Percentiles rank a stretch among this genome's conserved stretches.
These are phyloP conservation scores for Hypoxylon fuscum DNA, from an alignment of 495 filamentous ascomycete genomes.

Conservation along the genomic window DNA sequence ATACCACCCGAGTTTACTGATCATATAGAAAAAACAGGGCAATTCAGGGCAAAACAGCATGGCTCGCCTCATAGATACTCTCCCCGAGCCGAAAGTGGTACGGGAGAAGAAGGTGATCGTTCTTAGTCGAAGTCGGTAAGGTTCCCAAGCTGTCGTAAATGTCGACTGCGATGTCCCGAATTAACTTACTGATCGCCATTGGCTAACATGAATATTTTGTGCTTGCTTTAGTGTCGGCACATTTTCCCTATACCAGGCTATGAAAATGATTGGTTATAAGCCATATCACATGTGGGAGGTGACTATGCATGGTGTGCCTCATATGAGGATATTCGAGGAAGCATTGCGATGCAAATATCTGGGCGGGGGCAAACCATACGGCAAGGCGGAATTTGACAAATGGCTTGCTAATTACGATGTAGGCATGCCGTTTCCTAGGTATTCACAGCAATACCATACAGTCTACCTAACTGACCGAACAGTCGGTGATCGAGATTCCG, in stretches of 20 bases:
- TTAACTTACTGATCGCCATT: neutral
- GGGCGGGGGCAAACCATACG: constrained; percentile 22
- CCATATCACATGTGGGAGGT: constrained; percentile 36
- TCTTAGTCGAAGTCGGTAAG: constrained; percentile 36
- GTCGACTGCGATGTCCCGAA: neutral
- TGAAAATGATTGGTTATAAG: constrained; percentile 36
- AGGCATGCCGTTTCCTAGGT: constrained; percentile 26
- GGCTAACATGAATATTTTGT: neutral
- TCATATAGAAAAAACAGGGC: neutral
- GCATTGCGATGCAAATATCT: constrained; percentile 18
- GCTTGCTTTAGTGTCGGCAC: constrained; percentile 27
- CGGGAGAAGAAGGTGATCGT: constrained; percentile 39
- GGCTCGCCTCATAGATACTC: constrained; percentile 36
- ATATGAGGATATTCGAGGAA: constrained; percentile 27
- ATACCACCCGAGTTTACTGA: neutral
- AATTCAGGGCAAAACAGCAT: neutral
- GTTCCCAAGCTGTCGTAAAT: neutral
- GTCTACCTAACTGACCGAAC: constrained; percentile 27
- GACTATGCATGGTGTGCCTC: constrained; percentile 12
- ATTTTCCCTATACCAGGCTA: constrained; percentile 31
- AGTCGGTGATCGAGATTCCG: constrained; percentile 49
- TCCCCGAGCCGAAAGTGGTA: constrained; percentile 26
- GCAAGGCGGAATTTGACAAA: constrained; percentile 31
- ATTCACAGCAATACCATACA: neutral
- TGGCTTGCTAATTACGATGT: constrained; percentile 46